Percentiles rank a stretch among this genome's conserved stretches.
phyloP scores from a whole-genome alignment of 257 asterid genomes.

The Jasminum sambac region DNA sequence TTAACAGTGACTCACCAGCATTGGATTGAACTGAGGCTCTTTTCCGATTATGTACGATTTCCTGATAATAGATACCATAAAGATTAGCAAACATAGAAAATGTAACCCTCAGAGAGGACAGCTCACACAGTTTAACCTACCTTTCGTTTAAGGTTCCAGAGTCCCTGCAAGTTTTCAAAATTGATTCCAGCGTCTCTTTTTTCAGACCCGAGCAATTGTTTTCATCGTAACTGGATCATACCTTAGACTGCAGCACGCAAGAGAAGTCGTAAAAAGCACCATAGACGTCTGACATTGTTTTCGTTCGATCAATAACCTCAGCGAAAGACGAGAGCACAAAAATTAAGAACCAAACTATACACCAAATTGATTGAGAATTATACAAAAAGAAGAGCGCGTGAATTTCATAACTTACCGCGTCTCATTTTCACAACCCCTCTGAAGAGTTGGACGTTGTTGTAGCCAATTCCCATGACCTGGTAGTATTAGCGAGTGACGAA shows the following conservation, averaged over 20 bases:
- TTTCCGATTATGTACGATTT: constrained; percentile 63
- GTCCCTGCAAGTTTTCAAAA: constrained; percentile 79
- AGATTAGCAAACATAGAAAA: background rate
- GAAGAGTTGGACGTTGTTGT: constrained; percentile 87
- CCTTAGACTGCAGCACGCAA: constrained; percentile 82
- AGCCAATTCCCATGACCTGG: constrained; percentile 99
- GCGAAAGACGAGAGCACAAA: constrained; percentile 40
- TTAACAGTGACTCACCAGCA: constrained; percentile 45
- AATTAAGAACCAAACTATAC: constrained; percentile 16
- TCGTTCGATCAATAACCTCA: constrained; percentile 74
- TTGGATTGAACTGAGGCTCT: constrained; percentile 49
- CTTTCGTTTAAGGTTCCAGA: constrained; percentile 61
- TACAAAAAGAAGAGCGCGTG: constrained; percentile 20
- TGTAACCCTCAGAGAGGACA: background rate
- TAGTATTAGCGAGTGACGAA: constrained; percentile 3
- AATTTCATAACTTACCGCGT: constrained; percentile 66
- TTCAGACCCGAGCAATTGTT: constrained; percentile 27
- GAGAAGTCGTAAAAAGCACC: constrained; percentile 93
- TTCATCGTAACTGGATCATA: constrained; percentile 30
- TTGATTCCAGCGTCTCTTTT: constrained; percentile 54
- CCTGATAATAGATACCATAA: constrained; percentile 39
- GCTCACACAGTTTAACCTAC: constrained; percentile 27
- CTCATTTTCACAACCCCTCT: constrained; percentile 97
- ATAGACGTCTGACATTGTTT: constrained; percentile 77
- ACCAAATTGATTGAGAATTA: constrained; percentile 2